Evolutionary conservation across 2,329 filamentous ascomycete species (phyloP).

Genomic region (Basipetospora chlamydospora): DNA sequence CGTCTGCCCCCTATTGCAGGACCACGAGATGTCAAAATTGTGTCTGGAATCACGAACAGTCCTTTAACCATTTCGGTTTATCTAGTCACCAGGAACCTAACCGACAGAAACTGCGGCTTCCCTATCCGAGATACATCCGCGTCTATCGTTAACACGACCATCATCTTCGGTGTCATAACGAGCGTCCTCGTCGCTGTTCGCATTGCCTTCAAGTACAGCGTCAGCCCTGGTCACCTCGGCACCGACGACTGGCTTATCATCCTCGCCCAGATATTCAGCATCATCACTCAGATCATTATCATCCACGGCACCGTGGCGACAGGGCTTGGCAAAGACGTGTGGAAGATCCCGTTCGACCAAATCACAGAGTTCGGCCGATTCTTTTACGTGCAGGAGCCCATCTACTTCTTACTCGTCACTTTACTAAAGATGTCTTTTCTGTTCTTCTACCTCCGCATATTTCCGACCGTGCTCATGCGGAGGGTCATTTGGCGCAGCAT

Average conservation of each 20-base stretch:
- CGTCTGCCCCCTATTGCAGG: constrained; percentile 7
- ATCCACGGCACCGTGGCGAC: constrained; percentile 18
- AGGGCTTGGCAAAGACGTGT: constrained; percentile 35
- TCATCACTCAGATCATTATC: constrained; percentile 18
- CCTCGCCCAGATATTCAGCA: constrained; percentile 13
- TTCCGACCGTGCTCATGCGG: constrained; percentile 24
- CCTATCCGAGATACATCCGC: constrained; percentile 17
- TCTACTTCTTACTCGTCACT: constrained; percentile 32
- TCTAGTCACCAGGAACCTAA: constrained; percentile 9
- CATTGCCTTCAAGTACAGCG: constrained; percentile 21
- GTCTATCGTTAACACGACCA: constrained; percentile 19
- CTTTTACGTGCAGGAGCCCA: constrained; percentile 26
- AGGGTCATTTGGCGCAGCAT: constrained; percentile 27
- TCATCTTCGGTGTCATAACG: constrained; percentile 19
- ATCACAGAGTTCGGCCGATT: constrained; percentile 28
- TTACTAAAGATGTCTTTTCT: constrained; percentile 36
- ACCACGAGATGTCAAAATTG: neutral
- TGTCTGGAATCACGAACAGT: neutral
- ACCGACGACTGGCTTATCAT: constrained; percentile 24
- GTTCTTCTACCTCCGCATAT: constrained; percentile 41
- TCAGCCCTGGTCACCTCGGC: constrained; percentile 18
- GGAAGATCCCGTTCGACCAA: constrained; percentile 26
- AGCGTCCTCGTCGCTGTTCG: constrained; percentile 26
- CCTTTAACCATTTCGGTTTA: neutral
- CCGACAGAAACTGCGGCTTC: constrained; percentile 14